Base-by-base conservation (phyloP, 345 rosid species). In the Mallotus nudiflorus region DNA sequence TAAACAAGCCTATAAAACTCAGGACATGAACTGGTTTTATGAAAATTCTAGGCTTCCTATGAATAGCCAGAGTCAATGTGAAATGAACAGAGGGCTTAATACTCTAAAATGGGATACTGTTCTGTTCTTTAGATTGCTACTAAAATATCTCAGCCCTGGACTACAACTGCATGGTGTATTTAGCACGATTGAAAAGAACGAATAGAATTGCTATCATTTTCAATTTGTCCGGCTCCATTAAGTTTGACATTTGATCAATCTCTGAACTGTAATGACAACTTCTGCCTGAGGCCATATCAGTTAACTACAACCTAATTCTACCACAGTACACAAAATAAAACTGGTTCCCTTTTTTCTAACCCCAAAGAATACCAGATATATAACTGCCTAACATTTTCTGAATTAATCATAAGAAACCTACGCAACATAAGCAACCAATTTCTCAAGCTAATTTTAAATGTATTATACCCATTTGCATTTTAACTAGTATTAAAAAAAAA, bases 391-490 rank as follows among this genome's bases (percentile, higher is more conserved):
- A 18, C 1, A 49, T 62, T 42, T 12, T 13, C 19, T 49, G 45
- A 44, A 16, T 28, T 24, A 60, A 66, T 33, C 44, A 28, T 54
- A 53, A 56, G 42, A 44, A 54, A 57, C 25, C 62, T 56, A 44
- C 10, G 40, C 18, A 22, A 62, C 15, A 28, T 27, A 55, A 27
- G 29, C 59, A 69, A 19, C 29, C 25, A 53, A 48, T 66, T 28
- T 66, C 49, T 52, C 42, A 25, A 10, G 51, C 49, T 22, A 24
- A 39, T 37, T 66, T 5, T 35, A 13, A 16, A 7, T 35, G 16
- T 37, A 22, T 12, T 44, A 12, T 19, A 44, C n/a, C 20, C 2
- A 62, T 16, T 57, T 28, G 15, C 13, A 46, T 27, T 20, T 27
- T 28, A 42, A 44, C 6, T 6, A 33, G 37, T 33, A 33, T 6